Conservation (phyloP, 140 eudicot genomes). For the Oenanthe javanica region DNA sequence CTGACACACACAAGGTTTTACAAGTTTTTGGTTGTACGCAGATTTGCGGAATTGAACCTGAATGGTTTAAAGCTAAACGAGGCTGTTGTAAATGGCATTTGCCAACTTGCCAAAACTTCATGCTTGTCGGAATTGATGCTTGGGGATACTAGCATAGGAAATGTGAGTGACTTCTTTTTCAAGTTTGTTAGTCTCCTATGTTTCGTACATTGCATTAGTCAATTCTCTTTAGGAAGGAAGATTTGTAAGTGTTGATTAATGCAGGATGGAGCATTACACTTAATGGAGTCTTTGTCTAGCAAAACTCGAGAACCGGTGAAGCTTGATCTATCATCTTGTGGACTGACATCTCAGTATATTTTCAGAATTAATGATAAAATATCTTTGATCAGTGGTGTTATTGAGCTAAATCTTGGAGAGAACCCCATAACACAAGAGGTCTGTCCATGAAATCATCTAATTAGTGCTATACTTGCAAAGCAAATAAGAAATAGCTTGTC, state of each 20-base stretch:
- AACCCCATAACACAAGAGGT: constrained; percentile 73
- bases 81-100: constrained; percentile 67
- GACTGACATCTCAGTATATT: constrained; percentile 45
- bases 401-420: constrained; percentile 63
- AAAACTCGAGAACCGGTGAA: constrained; percentile 50
- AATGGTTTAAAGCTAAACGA: constrained; percentile 65
- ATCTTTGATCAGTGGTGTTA: constrained; percentile 38
- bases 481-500: not conserved
- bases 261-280: constrained; percentile 72
- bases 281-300: constrained; percentile 56
- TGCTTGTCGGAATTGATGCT: constrained; percentile 72
- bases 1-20: not conserved
- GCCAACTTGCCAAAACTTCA: constrained; percentile 60
- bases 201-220: not conserved
- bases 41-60: constrained; percentile 68
- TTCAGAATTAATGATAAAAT: constrained; percentile 30
- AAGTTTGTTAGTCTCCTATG: not conserved
- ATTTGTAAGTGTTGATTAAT: constrained; percentile 10
- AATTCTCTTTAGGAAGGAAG: not conserved
- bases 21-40: constrained; percentile 23
- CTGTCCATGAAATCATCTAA: not conserved
- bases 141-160: constrained; percentile 66
- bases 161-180: constrained; percentile 34
- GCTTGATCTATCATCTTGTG: constrained; percentile 75
- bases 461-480: constrained; percentile 4